phyloP scores from a whole-genome alignment of 768 basidiomycete species.

The Rossbeevera mucosa region DNA sequence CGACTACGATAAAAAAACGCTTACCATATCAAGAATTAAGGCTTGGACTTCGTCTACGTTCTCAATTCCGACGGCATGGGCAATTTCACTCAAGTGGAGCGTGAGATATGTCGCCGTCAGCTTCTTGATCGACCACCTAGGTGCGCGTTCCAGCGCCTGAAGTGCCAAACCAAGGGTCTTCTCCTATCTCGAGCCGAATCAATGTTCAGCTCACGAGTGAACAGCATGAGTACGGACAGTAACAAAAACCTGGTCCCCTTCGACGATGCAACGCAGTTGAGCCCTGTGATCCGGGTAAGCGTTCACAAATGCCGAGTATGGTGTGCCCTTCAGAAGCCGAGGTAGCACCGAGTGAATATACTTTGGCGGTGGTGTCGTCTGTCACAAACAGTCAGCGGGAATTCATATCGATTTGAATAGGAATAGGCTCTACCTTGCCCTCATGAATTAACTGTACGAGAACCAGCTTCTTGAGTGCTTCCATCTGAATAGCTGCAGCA shows the following conservation, averaged over 20 bases:
- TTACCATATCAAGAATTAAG: constrained; percentile 71
- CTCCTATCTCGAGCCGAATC: constrained; percentile 43
- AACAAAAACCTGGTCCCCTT: constrained; percentile 54
- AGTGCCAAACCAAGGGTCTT: constrained; percentile 65
- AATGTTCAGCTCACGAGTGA: neutral
- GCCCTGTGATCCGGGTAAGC: constrained; percentile 58
- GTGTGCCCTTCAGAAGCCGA: constrained; percentile 61
- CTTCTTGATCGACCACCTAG: constrained; percentile 74
- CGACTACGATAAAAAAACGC: constrained; percentile 6
- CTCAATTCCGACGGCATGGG: constrained; percentile 39
- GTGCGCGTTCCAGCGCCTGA: constrained; percentile 64
- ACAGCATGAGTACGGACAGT: constrained; percentile 36
- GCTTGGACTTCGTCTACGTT: constrained; percentile 51
- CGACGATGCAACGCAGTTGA: constrained; percentile 41
- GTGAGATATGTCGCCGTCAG: constrained; percentile 82
- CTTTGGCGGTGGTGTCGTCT: constrained; percentile 55
- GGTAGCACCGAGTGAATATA: constrained; percentile 59
- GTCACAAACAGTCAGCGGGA: neutral
- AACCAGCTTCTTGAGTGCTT: constrained; percentile 80
- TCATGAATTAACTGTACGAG: constrained; percentile 74
- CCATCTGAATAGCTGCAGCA: constrained; percentile 71
- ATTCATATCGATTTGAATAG: too few relatives aligned
- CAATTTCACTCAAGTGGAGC: constrained; percentile 69
- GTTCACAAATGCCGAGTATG: constrained; percentile 60
- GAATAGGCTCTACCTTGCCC: constrained; percentile 52